Conservation (phyloP, 371 early-diverging fungal species). For the Nematocida sp. region DNA sequence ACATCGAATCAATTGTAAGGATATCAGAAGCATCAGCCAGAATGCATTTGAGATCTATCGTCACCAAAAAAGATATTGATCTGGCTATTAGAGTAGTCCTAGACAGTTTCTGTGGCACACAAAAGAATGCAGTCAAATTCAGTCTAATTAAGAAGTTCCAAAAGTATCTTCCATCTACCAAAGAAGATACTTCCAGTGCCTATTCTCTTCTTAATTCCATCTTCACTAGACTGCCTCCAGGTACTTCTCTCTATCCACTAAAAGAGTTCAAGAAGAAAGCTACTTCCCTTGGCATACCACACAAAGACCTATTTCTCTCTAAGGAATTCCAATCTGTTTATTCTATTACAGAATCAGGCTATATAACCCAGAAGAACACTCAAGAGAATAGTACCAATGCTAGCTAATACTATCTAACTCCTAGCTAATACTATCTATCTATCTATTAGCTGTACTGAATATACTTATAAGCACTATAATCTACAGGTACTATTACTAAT, state of each 20-base stretch:
- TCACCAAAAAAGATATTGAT: conserved; percentile 83
- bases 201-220: background rate
- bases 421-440: no score
- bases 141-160: conserved; percentile 61
- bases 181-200: background rate
- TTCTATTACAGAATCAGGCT: no score
- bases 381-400: no score
- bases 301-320: conserved; percentile 1
- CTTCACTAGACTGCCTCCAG: background rate
- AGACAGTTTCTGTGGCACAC: conserved; percentile 84
- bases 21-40: conserved; percentile 91
- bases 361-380: no score
- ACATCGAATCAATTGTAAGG: conserved; percentile 91
- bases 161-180: conserved; percentile 55
- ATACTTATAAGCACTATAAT: no score
- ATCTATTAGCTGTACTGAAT: no score
- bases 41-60: conserved; percentile 87
- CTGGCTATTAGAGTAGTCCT: conserved; percentile 83
- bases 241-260: no score
- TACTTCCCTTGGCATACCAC: background rate
- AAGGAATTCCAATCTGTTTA: background rate
- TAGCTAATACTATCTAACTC: no score
- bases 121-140: conserved; percentile 84
- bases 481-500: no score
- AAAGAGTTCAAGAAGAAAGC: conserved; percentile 13